These are phyloP conservation scores for Plenodomus tracheiphilus DNA, from an alignment of 2,329 filamentous ascomycete genomes.

Conservation along the genomic window DNA sequence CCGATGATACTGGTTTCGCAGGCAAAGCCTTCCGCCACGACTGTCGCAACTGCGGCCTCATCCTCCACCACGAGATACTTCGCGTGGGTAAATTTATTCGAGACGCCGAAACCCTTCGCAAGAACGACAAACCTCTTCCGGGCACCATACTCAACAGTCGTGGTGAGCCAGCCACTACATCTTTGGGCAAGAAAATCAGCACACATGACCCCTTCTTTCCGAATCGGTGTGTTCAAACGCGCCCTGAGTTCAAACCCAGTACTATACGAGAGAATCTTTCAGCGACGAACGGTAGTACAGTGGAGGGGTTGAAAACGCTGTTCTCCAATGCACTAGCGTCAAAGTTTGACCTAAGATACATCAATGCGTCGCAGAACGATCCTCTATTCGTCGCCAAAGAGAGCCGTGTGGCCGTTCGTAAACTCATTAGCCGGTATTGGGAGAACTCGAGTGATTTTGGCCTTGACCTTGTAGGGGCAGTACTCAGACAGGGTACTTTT, in stretches of 20 bases:
- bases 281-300: not conserved
- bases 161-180: conserved; percentile 53
- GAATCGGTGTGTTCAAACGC: conserved; percentile 16
- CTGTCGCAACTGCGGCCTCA: conserved; percentile 58
- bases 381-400: conserved; percentile 10
- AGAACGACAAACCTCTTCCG: conserved; percentile 60
- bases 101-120: conserved; percentile 58
- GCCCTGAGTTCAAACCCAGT: conserved; percentile 26
- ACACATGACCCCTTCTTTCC: conserved; percentile 23
- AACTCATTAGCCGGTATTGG: conserved; percentile 74
- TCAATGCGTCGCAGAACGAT: conserved; percentile 20
- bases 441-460: conserved; percentile 67
- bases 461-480: conserved; percentile 66
- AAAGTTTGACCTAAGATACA: conserved; percentile 42
- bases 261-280: conserved; percentile 15
- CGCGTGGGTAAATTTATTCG: conserved; percentile 63
- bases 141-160: conserved; percentile 65
- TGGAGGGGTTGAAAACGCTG: conserved; percentile 10
- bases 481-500: conserved; percentile 66
- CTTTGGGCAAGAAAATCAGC: conserved; percentile 22
- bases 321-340: conserved; percentile 11
- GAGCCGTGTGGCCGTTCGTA: conserved; percentile 54
- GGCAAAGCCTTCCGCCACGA: conserved; percentile 57
- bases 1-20: conserved; percentile 61
- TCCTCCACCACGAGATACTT: conserved; percentile 61